Evolutionary conservation across 2,329 filamentous ascomycete genomes (phyloP), one percentile per base, ranked within the genome.

Genomic region (Cercospora janseana): DNA sequence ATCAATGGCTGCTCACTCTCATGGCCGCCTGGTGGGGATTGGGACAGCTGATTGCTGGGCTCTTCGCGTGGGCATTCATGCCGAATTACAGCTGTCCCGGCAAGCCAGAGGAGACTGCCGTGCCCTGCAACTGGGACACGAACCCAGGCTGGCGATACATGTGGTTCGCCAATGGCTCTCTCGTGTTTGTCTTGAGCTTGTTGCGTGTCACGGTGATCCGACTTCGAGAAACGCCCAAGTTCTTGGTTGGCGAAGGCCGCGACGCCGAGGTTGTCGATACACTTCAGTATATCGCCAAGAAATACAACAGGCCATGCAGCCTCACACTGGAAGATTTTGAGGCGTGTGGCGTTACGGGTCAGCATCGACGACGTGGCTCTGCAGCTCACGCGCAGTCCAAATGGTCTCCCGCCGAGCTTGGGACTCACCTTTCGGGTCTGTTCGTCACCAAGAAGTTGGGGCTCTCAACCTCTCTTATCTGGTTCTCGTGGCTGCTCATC

Each of bases 1-100:
- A 81, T 61, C 82, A 86, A 62, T 87, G 82, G 81, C 73, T 85
- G 13, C 62, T 85, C 10, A 84, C 80, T 0, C 71, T 81, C n/a
- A 73, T 85, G 65, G 81, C 82, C 2, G 73, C 72, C 16, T 79
- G 76, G 76, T 79, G 76, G 76, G 76, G 74, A 56, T 52, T 77
- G 13, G 76, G 76, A 4, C 75, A 78, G 48, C 65, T 78, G 2
- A 65, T 78, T 15, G 74, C 75, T 9, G 76, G 76, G 13, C 69
- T 79, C n/a, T 72, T 79, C 42, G 77, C 77, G 2, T 80, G 77
- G 77, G 76, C 67, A 0, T 79, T 75, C 59, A 54, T 80, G 16
- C 75, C 73, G 2, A 75, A 75, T 49, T 79, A 66, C 61, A 75
- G 71, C 49, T 80, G 77, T 49, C 48, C 57, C 3, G 59, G 61